Conservation (phyloP, 129 eudicot species). For the Artemisia tridentata region DNA sequence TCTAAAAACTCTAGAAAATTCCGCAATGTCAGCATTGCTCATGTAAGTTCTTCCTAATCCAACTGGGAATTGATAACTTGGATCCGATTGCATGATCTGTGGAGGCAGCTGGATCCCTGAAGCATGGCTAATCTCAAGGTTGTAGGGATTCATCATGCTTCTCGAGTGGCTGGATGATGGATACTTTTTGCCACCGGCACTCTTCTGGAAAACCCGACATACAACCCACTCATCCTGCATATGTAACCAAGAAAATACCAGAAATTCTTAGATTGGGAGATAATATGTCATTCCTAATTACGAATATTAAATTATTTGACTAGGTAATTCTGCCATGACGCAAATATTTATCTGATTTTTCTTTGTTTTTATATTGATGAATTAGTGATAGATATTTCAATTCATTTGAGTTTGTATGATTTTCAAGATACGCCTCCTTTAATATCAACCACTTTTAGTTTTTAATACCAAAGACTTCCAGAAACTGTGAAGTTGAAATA, state of each 20-base stretch:
- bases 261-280: neutral
- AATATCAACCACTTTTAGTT: neutral
- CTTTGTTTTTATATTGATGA: neutral
- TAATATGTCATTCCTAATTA: neutral
- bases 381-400: neutral
- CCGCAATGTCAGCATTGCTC: slow-evolving; percentile 26
- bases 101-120: slow-evolving; percentile 34
- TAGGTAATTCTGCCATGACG: neutral
- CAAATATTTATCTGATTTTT: neutral
- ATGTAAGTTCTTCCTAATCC: slow-evolving; percentile 35
- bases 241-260: neutral
- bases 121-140: slow-evolving; percentile 26
- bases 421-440: neutral
- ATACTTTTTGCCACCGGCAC: slow-evolving; percentile 61
- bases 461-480: neutral
- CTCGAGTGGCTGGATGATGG: slow-evolving; percentile 44
- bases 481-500: neutral
- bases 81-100: slow-evolving; percentile 34
- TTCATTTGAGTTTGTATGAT: neutral
- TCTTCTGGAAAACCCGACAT: slow-evolving; percentile 77
- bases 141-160: slow-evolving; percentile 35
- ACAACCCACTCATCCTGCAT: slow-evolving; percentile 88
- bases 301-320: neutral
- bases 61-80: slow-evolving; percentile 32
- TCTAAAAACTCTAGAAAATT: slow-evolving; percentile 36